Evolutionary conservation across 148 eudicot genomes (phyloP).

Genomic region (Rhododendron williamsianum): DNA sequence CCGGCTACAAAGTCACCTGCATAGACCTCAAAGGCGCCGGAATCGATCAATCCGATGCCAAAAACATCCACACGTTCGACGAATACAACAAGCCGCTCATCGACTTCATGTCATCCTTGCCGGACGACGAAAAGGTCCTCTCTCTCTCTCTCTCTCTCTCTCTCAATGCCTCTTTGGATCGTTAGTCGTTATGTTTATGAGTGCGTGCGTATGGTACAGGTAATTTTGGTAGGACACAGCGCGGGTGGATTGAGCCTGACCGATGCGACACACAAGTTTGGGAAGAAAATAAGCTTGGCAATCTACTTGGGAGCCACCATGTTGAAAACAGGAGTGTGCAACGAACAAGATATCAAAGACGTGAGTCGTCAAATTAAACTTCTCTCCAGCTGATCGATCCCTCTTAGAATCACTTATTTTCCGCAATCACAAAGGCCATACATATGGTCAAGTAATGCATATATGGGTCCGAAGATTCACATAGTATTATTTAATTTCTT

Average conservation of each 20-base stretch:
- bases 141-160: not conserved
- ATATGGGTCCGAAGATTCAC: too few relatives aligned
- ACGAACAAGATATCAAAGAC: constrained; percentile 45
- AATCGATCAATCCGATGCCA: constrained; percentile 36
- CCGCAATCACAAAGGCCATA: too few relatives aligned
- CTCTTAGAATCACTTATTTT: not conserved
- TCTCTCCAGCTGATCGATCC: not conserved
- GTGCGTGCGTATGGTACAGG: constrained; percentile 27
- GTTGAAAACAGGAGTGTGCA: constrained; percentile 48
- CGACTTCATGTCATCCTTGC: constrained; percentile 51
- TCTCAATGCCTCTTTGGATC: not conserved
- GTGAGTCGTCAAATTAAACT: constrained; percentile 38
- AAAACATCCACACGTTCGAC: constrained; percentile 36
- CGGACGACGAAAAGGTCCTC: constrained; percentile 46
- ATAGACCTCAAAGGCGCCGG: constrained; percentile 74
- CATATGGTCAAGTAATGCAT: too few relatives aligned
- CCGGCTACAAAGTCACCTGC: constrained; percentile 54
- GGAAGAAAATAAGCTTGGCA: constrained; percentile 52
- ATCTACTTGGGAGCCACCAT: constrained; percentile 71
- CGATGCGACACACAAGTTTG: constrained; percentile 49
- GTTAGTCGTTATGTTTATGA: not conserved
- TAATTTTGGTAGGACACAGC: constrained; percentile 85
- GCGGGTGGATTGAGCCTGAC: constrained; percentile 82
- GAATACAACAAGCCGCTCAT: constrained; percentile 69
- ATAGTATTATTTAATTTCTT: too few relatives aligned